Percentiles rank a stretch among this genome's conserved stretches.
These are phyloP conservation scores for Fonsecaea multimorphosa DNA, from an alignment of 2,329 filamentous ascomycete species.

Conservation along the genomic window DNA sequence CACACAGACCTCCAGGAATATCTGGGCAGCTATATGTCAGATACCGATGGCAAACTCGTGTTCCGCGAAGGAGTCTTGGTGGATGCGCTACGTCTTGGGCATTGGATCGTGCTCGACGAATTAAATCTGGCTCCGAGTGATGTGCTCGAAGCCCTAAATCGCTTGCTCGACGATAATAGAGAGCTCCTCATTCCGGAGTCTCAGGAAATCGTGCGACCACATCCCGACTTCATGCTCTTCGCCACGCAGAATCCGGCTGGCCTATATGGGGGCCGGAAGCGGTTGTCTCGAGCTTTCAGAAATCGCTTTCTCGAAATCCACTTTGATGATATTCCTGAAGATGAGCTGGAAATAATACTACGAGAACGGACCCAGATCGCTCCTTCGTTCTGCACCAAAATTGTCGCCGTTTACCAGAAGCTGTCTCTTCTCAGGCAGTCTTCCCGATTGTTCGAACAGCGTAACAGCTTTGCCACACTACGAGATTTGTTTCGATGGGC, in stretches of 20 bases:
- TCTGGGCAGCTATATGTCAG: slow-evolving; percentile 89
- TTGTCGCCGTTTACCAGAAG: slow-evolving; percentile 92
- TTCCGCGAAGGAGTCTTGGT: slow-evolving; percentile 96
- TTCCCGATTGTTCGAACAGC: slow-evolving; percentile 91
- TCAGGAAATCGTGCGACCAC: slow-evolving; percentile 88
- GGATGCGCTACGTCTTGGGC: slow-evolving; percentile 86
- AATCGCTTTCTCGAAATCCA: slow-evolving; percentile 97
- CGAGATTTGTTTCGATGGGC: slow-evolving; percentile 97
- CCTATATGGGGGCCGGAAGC: slow-evolving; percentile 92
- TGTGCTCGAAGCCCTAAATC: slow-evolving; percentile 93
- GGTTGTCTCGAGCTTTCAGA: slow-evolving; percentile 89
- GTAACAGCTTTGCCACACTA: slow-evolving; percentile 94
- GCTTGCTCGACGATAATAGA: slow-evolving; percentile 92
- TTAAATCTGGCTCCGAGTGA: slow-evolving; percentile 96
- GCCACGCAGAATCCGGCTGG: slow-evolving; percentile 97
- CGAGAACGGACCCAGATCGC: slow-evolving; percentile 87
- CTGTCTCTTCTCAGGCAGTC: slow-evolving; percentile 89
- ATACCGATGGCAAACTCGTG: slow-evolving; percentile 77
- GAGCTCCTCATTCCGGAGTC: slow-evolving; percentile 96
- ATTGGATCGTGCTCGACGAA: slow-evolving; percentile 98
- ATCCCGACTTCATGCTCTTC: slow-evolving; percentile 96
- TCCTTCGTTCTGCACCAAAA: slow-evolving; percentile 86
- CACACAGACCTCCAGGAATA: slow-evolving; percentile 99
- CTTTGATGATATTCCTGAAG: slow-evolving; percentile 96
- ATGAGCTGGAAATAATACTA: slow-evolving; percentile 89